Percentiles rank a stretch among this genome's conserved stretches.
Conservation (phyloP, 129 eudicot genomes). For the Glebionis coronaria region DNA sequence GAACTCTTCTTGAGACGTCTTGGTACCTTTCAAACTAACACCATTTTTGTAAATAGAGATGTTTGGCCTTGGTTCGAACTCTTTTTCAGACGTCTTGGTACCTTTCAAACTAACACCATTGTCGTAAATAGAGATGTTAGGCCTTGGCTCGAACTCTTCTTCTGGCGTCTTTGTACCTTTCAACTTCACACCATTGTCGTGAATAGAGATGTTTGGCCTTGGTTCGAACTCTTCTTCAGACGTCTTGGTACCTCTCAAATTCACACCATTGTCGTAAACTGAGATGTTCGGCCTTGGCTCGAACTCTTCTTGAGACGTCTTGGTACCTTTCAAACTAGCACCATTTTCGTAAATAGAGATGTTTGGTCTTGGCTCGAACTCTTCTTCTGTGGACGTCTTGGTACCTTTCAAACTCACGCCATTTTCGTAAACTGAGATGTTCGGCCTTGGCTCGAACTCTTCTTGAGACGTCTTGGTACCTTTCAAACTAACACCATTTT, state of each 20-base stretch:
- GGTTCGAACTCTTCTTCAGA: constrained; percentile 1
- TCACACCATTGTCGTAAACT: neutral
- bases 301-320: neutral
- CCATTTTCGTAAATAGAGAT: neutral
- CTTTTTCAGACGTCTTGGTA: neutral
- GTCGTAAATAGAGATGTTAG: neutral
- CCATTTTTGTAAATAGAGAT: neutral
- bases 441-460: constrained; percentile 14
- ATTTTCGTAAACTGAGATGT: neutral
- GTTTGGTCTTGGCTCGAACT: constrained; percentile 9
- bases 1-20: neutral
- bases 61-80: constrained; percentile 12
- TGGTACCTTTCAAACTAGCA: neutral
- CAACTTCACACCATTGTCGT: neutral
- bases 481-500: no score
- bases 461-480: neutral
- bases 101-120: neutral
- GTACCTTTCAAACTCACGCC: neutral
- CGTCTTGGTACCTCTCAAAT: neutral
- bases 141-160: constrained; percentile 9
- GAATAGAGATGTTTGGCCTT: neutral
- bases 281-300: constrained; percentile 1
- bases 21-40: neutral
- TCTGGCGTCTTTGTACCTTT: neutral
- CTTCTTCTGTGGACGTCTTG: neutral